Evolutionary conservation across 2,329 filamentous ascomycete genomes (phyloP).

Genomic region (Colletotrichum orbiculare): DNA sequence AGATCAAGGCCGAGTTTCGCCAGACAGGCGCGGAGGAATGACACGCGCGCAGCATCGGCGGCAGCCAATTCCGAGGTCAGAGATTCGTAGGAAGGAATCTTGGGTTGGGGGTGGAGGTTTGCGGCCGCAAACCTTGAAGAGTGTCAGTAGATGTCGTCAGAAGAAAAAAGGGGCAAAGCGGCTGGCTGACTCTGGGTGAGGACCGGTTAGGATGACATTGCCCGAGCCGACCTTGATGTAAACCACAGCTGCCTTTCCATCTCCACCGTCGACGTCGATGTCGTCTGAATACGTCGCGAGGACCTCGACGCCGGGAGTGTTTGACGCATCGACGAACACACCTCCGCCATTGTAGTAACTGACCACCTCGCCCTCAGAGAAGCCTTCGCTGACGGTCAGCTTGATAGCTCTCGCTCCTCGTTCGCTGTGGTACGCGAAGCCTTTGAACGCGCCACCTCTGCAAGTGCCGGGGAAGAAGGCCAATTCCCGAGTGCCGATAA

Average conservation of each 20-base stretch:
- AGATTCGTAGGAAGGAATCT: slow-evolving; percentile 74
- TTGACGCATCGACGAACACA: slow-evolving; percentile 84
- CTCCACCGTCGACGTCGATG: slow-evolving; percentile 80
- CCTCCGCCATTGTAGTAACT: slow-evolving; percentile 96
- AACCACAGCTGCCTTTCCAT: slow-evolving; percentile 81
- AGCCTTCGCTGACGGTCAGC: slow-evolving; percentile 67
- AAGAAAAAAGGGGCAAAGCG: no score
- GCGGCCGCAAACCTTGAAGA: slow-evolving; percentile 78
- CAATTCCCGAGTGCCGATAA: slow-evolving; percentile 86
- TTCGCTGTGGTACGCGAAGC: slow-evolving; percentile 93
- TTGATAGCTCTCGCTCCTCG: slow-evolving; percentile 79
- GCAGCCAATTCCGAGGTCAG: slow-evolving; percentile 74
- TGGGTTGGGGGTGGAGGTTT: slow-evolving; percentile 77
- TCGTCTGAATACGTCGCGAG: slow-evolving; percentile 83
- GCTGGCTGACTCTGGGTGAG: slow-evolving; percentile 82
- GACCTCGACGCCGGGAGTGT: slow-evolving; percentile 77
- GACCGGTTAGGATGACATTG: slow-evolving; percentile 81
- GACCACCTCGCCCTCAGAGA: slow-evolving; percentile 70
- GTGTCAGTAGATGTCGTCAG: neutral
- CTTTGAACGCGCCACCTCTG: slow-evolving; percentile 86
- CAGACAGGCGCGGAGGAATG: slow-evolving; percentile 84
- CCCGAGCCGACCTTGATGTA: slow-evolving; percentile 87
- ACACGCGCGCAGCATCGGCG: slow-evolving; percentile 76
- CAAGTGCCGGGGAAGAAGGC: slow-evolving; percentile 89
- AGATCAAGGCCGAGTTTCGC: slow-evolving; percentile 84